These are phyloP conservation scores for Solanum peruvianum DNA, from an alignment of 257 asterid genomes.

Conservation along the genomic window DNA sequence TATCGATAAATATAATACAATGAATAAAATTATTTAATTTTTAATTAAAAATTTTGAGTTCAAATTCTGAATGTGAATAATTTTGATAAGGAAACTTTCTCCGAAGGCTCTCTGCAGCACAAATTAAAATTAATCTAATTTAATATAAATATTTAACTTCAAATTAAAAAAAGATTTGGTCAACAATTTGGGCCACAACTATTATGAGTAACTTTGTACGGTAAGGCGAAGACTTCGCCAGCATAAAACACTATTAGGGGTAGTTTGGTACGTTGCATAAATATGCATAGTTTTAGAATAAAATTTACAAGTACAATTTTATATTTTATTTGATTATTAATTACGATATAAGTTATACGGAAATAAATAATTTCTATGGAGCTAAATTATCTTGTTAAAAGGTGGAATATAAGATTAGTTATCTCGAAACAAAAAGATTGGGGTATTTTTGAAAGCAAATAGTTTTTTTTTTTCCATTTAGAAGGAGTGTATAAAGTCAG, in stretches of 20 bases:
- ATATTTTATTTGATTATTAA: background rate
- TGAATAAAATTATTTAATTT: accelerated
- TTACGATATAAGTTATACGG: background rate
- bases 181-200: background rate
- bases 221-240: background rate
- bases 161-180: background rate
- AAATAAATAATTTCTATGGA: background rate
- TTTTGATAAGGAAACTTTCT: too few species aligned
- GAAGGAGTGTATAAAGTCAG: background rate
- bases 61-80: too few species aligned
- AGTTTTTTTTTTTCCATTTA: background rate
- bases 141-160: too few species aligned
- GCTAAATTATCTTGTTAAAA: background rate
- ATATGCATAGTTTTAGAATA: background rate
- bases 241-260: background rate
- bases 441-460: background rate
- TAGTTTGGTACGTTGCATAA: background rate
- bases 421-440: background rate
- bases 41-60: too few species aligned
- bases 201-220: background rate
- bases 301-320: background rate
- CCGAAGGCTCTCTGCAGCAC: background rate
- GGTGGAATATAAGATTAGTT: background rate
- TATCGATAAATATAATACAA: too few species aligned
- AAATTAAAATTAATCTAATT: too few species aligned